Conservation (phyloP, 805 yeast species). For the Candida manassasensis region DNA sequence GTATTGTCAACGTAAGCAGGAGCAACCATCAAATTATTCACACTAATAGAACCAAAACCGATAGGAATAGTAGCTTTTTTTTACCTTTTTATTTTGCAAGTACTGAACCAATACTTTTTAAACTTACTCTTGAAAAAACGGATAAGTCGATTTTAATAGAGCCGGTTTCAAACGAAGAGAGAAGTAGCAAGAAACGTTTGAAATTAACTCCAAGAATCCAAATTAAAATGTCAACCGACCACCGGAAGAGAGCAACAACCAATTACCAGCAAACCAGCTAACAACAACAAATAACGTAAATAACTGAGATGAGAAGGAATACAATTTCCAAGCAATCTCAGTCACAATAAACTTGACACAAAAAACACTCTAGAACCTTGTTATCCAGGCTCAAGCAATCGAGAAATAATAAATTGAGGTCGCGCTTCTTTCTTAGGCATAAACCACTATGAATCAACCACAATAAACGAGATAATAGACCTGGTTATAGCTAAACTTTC, state of each 20-base stretch:
- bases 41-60: too few species aligned
- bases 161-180: conserved; percentile 36
- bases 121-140: conserved; percentile 35
- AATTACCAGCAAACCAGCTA: neutral
- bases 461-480: neutral
- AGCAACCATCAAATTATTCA: conserved; percentile 32
- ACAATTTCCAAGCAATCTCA: too few species aligned
- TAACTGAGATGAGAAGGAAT: neutral
- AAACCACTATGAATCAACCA: conserved; percentile 13
- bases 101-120: conserved; percentile 18
- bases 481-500: neutral
- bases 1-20: conserved; percentile 40
- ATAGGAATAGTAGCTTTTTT: neutral
- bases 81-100: conserved; percentile 8
- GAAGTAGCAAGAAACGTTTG: conserved; percentile 48
- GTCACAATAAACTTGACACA: neutral
- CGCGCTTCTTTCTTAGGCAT: conserved; percentile 45
- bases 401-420: conserved; percentile 24
- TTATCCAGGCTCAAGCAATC: conserved; percentile 42
- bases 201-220: conserved; percentile 17
- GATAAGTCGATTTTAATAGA: conserved; percentile 12
- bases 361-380: too few species aligned
- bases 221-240: conserved; percentile 1
- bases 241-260: neutral
- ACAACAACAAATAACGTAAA: neutral